Evolutionary conservation across 768 basidiomycete species (phyloP), one percentile per base, ranked within the genome.

Genomic region (Lactarius sanguifluus): DNA sequence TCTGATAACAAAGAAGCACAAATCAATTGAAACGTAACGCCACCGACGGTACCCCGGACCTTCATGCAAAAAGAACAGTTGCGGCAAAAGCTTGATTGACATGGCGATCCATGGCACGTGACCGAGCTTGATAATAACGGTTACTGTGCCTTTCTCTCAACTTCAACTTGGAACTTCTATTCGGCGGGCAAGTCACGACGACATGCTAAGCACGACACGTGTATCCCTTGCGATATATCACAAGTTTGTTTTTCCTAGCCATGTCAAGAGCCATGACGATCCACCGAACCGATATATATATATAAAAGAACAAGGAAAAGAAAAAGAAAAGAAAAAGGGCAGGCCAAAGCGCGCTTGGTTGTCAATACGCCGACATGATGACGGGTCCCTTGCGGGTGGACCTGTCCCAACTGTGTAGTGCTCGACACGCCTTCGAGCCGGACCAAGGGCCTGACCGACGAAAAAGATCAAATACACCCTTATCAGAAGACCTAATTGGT

Each of bases 11-110:
- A 58, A 58, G 57, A 58, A 58, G 57, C 57, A 34, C 57, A 40
- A 36, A 23, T 58, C 57, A 38, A 58, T 38, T 58, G 57, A 40
- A 15, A 34, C 16, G 55, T 34, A 34, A 34, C 32, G 18, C 55
- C 28, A 25, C 28, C 25, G 28, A 58, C 23, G 34, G 36, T 40
- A 56, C 13, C 36, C 23, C 36, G 36, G 34, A n/a, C 20, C 32
- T 58, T 58, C 57, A 23, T 38, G 57, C 23, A n/a, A 40, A 58
- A 40, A 58, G 36, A 25, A 58, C 23, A 40, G 57, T 58, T 40
- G 57, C 57, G 38, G 15, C 36, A 58, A 58, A 58, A 58, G 57
- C 57, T 58, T 58, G 57, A 58, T 58, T 58, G 57, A 58, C 57
- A n/a, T 25, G 38, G 13, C 57, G 57, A 40, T 58, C 57, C 15